These are phyloP conservation scores for Paecilomyces variotii DNA, from an alignment of 2,329 filamentous ascomycete genomes.

Conservation along the genomic window DNA sequence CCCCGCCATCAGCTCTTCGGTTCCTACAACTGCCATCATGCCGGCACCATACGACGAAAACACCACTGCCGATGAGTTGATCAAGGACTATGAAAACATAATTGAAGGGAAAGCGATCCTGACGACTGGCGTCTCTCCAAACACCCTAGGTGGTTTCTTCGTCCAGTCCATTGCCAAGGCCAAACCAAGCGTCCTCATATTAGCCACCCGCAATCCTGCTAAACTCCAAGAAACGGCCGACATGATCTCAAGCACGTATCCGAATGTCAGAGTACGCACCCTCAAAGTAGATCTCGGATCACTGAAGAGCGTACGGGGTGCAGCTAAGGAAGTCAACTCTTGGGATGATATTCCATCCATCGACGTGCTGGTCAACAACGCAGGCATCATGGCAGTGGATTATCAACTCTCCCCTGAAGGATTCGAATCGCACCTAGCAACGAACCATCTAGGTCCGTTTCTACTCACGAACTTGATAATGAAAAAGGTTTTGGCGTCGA, in stretches of 20 bases:
- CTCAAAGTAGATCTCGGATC: constrained; percentile 28
- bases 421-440: constrained; percentile 31
- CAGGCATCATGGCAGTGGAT: constrained; percentile 30
- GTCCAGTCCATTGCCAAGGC: constrained; percentile 27
- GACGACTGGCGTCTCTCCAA: constrained; percentile 33
- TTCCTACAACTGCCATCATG: neutral
- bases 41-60: neutral
- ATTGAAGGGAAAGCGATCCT: constrained; percentile 28
- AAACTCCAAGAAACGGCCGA: constrained; percentile 25
- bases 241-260: constrained; percentile 11
- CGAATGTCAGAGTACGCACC: constrained; percentile 14
- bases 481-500: constrained; percentile 18
- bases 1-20: neutral
- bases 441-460: constrained; percentile 34
- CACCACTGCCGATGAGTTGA: constrained; percentile 14
- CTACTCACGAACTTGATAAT: constrained; percentile 34
- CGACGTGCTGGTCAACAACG: constrained; percentile 38
- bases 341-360: constrained; percentile 21
- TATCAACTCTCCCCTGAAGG: constrained; percentile 25
- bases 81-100: constrained; percentile 8
- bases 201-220: constrained; percentile 28
- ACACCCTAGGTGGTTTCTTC: constrained; percentile 29
- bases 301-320: constrained; percentile 20
- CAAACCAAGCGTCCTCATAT: constrained; percentile 26
- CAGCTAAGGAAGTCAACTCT: constrained; percentile 22